phyloP scores from a whole-genome alignment of 495 filamentous ascomycete genomes.

The Penicillium verhagenii region DNA sequence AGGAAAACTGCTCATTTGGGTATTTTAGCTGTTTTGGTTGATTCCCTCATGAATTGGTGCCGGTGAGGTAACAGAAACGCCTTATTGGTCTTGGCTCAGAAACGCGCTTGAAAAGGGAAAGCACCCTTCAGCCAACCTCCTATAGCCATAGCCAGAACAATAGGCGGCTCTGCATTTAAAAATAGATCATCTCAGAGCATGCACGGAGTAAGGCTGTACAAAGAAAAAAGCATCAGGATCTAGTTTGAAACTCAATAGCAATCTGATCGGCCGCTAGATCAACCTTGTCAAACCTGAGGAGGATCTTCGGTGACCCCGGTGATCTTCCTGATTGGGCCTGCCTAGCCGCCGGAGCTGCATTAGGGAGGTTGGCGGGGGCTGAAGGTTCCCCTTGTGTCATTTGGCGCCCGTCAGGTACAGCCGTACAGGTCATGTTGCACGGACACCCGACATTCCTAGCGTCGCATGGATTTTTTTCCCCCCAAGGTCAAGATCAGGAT shows the following conservation, averaged over 20 bases:
- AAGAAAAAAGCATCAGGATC: neutral
- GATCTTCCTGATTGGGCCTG: neutral
- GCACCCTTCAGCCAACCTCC: neutral
- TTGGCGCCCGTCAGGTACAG: constrained; percentile 10
- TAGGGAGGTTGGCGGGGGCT: neutral
- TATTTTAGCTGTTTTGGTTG: neutral
- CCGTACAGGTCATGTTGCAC: too few relatives aligned
- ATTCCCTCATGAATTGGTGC: neutral
- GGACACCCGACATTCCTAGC: constrained; percentile 10
- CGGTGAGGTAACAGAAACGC: constrained; percentile 9
- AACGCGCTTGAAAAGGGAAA: neutral
- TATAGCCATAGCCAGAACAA: neutral
- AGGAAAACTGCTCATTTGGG: neutral
- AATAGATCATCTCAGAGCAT: constrained; percentile 3
- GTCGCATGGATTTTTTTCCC: constrained; percentile 19
- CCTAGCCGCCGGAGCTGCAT: constrained; percentile 22
- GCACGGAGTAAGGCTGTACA: constrained; percentile 1
- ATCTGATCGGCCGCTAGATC: constrained; percentile 11
- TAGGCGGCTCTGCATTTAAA: neutral
- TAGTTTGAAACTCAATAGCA: constrained; percentile 20
- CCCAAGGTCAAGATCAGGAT: constrained; percentile 12
- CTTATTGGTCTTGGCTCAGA: constrained; percentile 13
- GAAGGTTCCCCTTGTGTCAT: constrained; percentile 11
- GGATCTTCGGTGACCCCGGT: constrained; percentile 21
- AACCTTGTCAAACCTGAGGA: constrained; percentile 4